Evolutionary conservation across 192 early-diverging fungal genomes (phyloP).

Genomic region (Coemansia sp.): DNA sequence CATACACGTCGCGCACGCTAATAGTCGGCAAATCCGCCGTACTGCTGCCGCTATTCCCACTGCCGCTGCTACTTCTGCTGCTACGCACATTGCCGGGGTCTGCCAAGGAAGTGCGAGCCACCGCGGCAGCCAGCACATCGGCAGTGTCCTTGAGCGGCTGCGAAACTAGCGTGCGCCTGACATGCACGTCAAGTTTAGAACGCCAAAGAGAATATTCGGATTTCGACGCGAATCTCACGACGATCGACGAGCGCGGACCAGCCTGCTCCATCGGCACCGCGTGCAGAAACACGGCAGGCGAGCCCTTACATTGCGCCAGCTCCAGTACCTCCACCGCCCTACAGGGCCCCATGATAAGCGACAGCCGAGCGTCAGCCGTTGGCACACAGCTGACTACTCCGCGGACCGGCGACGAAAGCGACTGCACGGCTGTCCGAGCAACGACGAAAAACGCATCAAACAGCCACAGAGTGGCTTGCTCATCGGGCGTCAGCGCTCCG

Average conservation of each 20-base stretch:
- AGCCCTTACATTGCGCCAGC: conserved; percentile 47
- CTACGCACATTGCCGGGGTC: conserved; percentile 38
- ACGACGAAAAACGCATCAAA: conserved; percentile 43
- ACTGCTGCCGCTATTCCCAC: conserved; percentile 28
- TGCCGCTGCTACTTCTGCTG: conserved; percentile 20
- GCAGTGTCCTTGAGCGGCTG: conserved; percentile 40
- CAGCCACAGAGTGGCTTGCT: conserved; percentile 44
- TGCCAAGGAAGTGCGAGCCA: conserved; percentile 42
- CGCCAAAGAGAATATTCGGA: conserved; percentile 45
- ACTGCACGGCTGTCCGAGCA: conserved; percentile 15
- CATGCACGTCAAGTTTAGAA: conserved; percentile 42
- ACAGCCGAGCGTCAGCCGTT: conserved; percentile 18
- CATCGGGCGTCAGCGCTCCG: conserved; percentile 29
- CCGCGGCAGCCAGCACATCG: conserved; percentile 43
- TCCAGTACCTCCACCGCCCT: conserved; percentile 47
- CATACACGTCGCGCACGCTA: conserved; percentile 54
- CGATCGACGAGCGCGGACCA: conserved; percentile 22
- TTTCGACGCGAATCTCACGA: conserved; percentile 43
- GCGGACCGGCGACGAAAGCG: conserved; percentile 3
- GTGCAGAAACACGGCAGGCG: conserved; percentile 35
- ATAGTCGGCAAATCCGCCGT: conserved; percentile 44
- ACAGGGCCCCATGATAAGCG: conserved; percentile 34
- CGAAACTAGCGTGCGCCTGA: conserved; percentile 28
- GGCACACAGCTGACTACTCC: conserved; percentile 19
- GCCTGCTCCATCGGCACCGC: conserved; percentile 23